phyloP scores from a whole-genome alignment of 176 grass and related monocot genomes.

The Aegilops sharonensis region DNA sequence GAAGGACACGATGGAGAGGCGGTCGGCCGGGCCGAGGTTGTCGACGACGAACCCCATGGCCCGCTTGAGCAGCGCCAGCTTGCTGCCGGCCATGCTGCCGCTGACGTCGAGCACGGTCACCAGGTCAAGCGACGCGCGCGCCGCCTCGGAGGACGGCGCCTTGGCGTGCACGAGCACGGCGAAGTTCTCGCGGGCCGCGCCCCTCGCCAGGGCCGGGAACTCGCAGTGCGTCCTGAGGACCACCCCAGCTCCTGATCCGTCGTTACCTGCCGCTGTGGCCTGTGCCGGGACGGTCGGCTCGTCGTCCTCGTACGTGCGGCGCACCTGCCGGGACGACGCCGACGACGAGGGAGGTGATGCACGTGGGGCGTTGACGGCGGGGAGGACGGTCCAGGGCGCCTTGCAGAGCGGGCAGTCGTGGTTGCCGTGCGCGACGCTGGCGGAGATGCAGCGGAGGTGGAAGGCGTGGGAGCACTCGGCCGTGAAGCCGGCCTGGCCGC shows the following conservation, averaged over 20 bases:
- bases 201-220: slow-evolving; percentile 37
- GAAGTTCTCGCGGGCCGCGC: slow-evolving; percentile 39
- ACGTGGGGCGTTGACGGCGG: not conserved
- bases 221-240: slow-evolving; percentile 50
- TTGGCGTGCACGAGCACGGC: slow-evolving; percentile 52
- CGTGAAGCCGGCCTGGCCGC: not conserved
- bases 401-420: slow-evolving; percentile 15
- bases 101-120: slow-evolving; percentile 85
- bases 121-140: slow-evolving; percentile 62
- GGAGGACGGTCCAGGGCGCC: not conserved
- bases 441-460: not conserved
- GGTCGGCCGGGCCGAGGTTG: slow-evolving; percentile 58
- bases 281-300: slow-evolving; percentile 21
- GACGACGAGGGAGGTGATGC: not conserved
- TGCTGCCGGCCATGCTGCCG: slow-evolving; percentile 69
- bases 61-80: slow-evolving; percentile 69
- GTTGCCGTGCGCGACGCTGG: not conserved
- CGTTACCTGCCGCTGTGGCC: not conserved
- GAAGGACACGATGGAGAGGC: slow-evolving; percentile 73
- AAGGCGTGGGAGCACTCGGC: slow-evolving; percentile 5
- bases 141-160: not conserved
- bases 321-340: not conserved
- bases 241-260: not conserved
- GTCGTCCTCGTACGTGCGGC: slow-evolving; percentile 39
- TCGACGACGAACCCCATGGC: slow-evolving; percentile 88